Conservation (phyloP, 2,329 filamentous ascomycete genomes). For the Ascochyta pisi region DNA sequence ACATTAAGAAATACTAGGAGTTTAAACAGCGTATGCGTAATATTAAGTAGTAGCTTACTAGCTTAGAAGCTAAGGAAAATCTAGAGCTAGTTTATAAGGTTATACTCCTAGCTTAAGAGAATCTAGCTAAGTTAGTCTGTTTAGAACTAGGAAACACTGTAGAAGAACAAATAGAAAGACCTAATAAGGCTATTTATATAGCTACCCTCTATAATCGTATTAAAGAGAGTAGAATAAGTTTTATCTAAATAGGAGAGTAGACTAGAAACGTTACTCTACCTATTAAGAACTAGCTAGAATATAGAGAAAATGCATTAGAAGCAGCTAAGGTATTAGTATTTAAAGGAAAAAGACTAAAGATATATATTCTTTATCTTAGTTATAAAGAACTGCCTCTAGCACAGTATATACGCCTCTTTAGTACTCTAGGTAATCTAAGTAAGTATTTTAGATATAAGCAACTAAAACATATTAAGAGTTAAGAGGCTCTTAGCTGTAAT, state of each 20-base stretch:
- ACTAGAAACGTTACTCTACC: not conserved
- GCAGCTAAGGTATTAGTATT: not conserved
- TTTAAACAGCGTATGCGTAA: conserved; percentile 20
- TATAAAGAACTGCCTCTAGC: not conserved
- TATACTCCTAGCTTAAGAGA: conserved; percentile 15
- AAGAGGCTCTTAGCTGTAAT: conserved; percentile 3
- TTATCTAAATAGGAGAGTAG: not conserved
- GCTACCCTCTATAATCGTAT: not conserved
- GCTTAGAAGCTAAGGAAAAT: conserved; percentile 14
- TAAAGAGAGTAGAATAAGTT: not conserved
- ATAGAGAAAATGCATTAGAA: not conserved
- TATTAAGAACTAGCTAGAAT: not conserved
- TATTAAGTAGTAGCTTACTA: conserved; percentile 27
- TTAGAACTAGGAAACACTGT: not conserved
- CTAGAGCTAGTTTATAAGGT: conserved; percentile 2
- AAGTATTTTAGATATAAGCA: conserved; percentile 25
- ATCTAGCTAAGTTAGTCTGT: not conserved
- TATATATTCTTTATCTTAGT: not conserved
- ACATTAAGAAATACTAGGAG: conserved; percentile 11
- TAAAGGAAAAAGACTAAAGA: not conserved
- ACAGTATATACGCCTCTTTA: not conserved
- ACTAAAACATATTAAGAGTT: conserved; percentile 10
- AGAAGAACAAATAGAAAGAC: not conserved
- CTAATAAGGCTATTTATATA: not conserved
- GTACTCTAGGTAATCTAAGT: conserved; percentile 13